Percentiles rank a stretch among this genome's conserved stretches.
These are phyloP conservation scores for Ogataea siamensis DNA, from an alignment of 805 yeast genomes.

Conservation along the genomic window DNA sequence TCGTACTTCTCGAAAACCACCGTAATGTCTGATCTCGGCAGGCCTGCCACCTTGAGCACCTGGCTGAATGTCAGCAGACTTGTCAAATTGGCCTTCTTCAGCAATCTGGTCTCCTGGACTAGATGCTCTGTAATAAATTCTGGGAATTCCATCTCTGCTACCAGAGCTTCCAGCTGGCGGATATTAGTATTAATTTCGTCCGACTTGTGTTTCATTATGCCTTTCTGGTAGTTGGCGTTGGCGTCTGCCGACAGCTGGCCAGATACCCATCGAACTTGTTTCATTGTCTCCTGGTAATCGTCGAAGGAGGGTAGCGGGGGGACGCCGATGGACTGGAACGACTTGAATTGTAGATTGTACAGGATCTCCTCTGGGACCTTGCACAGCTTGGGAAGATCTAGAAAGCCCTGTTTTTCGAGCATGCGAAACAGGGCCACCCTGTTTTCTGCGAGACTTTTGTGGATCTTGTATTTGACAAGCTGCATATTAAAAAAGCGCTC, in stretches of 20 bases:
- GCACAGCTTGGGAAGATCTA: constrained; percentile 30
- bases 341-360: constrained; percentile 66
- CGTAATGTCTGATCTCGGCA: constrained; percentile 8
- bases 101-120: constrained; percentile 12
- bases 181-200: constrained; percentile 17
- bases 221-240: constrained; percentile 15
- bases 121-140: constrained; percentile 10
- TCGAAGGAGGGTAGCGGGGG: constrained; percentile 61
- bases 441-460: constrained; percentile 20
- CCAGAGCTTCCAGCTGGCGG: constrained; percentile 9
- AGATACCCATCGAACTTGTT: constrained; percentile 19
- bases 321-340: constrained; percentile 75
- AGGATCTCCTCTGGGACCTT: constrained; percentile 35
- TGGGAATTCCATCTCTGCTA: constrained; percentile 11
- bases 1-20: constrained; percentile 33
- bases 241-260: constrained; percentile 11
- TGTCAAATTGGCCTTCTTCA: constrained; percentile 33
- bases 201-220: constrained; percentile 16
- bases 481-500: constrained; percentile 16
- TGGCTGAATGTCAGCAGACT: constrained; percentile 23
- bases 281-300: constrained; percentile 30
- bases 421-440: constrained; percentile 27
- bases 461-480: constrained; percentile 13
- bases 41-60: constrained; percentile 18
- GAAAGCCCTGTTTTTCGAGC: constrained; percentile 23